Percentiles rank a stretch among this genome's conserved stretches.
phyloP scores from a whole-genome alignment of 2,329 filamentous ascomycete genomes.

The Cercospora zeae-maydis region DNA sequence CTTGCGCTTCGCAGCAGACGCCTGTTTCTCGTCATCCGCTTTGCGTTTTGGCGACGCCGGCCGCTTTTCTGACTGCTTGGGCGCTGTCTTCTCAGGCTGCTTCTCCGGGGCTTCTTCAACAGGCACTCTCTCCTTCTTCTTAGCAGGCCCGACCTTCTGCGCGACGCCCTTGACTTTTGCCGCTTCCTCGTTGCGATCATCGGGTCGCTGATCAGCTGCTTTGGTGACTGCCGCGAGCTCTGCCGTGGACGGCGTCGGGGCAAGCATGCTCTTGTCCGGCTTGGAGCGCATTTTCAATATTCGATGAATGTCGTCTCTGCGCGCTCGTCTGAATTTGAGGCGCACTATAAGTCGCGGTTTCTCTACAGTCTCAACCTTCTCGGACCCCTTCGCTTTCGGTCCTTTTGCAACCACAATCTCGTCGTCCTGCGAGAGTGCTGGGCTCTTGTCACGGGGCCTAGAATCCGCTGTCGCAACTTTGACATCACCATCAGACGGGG shows the following conservation, averaged over 20 bases:
- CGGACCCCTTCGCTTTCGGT: slow-evolving; percentile 13
- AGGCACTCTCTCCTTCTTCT: slow-evolving; percentile 18
- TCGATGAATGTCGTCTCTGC: slow-evolving; percentile 26
- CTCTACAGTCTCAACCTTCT: slow-evolving; percentile 4
- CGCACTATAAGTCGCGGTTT: slow-evolving; percentile 26
- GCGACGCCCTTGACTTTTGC: slow-evolving; percentile 31
- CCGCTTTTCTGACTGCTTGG: slow-evolving; percentile 13
- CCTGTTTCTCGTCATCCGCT: slow-evolving; percentile 15
- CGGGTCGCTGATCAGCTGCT: slow-evolving; percentile 15
- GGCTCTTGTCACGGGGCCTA: slow-evolving; percentile 12
- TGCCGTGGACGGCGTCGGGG: slow-evolving; percentile 8
- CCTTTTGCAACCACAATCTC: slow-evolving; percentile 21
- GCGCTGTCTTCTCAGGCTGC: not conserved
- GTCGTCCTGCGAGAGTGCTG: slow-evolving; percentile 24
- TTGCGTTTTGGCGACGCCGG: slow-evolving; percentile 10
- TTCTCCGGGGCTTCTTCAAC: slow-evolving; percentile 11
- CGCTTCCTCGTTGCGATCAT: slow-evolving; percentile 17
- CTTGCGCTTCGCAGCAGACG: slow-evolving; percentile 29
- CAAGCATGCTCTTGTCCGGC: slow-evolving; percentile 21
- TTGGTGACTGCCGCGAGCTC: slow-evolving; percentile 13
- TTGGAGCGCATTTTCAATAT: slow-evolving; percentile 32
- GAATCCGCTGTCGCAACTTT: slow-evolving; percentile 14
- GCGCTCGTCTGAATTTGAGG: slow-evolving; percentile 31
- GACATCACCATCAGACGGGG: slow-evolving; percentile 25
- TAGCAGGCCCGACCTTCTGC: slow-evolving; percentile 29